phyloP scores from a whole-genome alignment of 805 yeast genomes.

The Sungouiozyma intestinalis region DNA sequence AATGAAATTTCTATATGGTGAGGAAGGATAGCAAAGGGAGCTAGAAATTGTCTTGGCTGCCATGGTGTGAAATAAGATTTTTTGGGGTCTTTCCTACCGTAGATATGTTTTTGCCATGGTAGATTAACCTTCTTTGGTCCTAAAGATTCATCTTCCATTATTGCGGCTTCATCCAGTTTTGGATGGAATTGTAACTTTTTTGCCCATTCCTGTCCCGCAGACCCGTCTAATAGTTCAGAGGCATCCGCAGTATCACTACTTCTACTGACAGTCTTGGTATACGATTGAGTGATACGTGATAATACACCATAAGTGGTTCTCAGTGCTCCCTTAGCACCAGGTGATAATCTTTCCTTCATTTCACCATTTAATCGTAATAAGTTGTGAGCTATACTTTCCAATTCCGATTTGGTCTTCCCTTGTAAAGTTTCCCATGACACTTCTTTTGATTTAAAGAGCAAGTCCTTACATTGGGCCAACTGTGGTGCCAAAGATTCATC shows the following conservation, averaged over 20 bases:
- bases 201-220: conserved; percentile 43
- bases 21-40: conserved; percentile 87
- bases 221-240: conserved; percentile 11
- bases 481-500: conserved; percentile 15
- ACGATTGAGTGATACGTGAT: conserved; percentile 18
- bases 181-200: conserved; percentile 34
- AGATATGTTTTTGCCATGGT: conserved; percentile 74
- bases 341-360: conserved; percentile 16
- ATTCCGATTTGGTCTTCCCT: conserved; percentile 9
- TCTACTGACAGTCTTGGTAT: conserved; percentile 21
- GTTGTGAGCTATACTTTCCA: conserved; percentile 7
- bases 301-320: conserved; percentile 20
- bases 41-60: conserved; percentile 87
- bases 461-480: conserved; percentile 17
- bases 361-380: conserved; percentile 16
- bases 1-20: conserved; percentile 86
- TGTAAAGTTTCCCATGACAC: conserved; percentile 7
- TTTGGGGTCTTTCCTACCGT: conserved; percentile 66
- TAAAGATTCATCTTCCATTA: conserved; percentile 40
- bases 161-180: conserved; percentile 34
- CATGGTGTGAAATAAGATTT: conserved; percentile 94
- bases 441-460: conserved; percentile 15
- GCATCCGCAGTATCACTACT: conserved; percentile 19
- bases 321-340: conserved; percentile 15
- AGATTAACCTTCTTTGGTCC: conserved; percentile 40